Evolutionary conservation across 768 basidiomycete species (phyloP).

Genomic region (Leccinum pellstonianum): DNA sequence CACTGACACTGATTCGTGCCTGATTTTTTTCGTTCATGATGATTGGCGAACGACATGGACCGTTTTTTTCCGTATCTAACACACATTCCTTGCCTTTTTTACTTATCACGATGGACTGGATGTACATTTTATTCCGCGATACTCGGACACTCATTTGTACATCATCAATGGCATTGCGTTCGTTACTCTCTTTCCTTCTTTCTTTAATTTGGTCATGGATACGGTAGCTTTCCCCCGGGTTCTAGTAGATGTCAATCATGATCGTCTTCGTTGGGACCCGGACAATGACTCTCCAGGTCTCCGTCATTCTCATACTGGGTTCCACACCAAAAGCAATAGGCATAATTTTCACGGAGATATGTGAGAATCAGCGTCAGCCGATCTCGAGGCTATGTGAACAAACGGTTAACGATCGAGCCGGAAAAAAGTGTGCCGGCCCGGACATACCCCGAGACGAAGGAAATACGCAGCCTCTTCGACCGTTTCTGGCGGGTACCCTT

Average conservation of each 20-base stretch:
- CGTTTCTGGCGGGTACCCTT: conserved; percentile 49
- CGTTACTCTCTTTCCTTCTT: conserved; percentile 5
- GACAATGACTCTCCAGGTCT: conserved; percentile 66
- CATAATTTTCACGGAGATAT: conserved; percentile 69
- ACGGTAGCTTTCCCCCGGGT: neutral
- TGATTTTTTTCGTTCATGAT: neutral
- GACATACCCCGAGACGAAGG: conserved; percentile 59
- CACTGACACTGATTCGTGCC: conserved; percentile 14
- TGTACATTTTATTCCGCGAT: conserved; percentile 18
- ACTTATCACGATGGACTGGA: conserved; percentile 15
- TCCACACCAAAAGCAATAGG: conserved; percentile 91
- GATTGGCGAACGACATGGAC: neutral
- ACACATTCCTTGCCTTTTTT: conserved; percentile 17
- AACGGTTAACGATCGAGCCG: conserved; percentile 13
- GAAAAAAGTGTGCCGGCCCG: conserved; percentile 6
- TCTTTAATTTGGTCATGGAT: neutral
- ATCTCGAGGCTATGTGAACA: conserved; percentile 58
- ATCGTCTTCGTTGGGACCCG: conserved; percentile 72
- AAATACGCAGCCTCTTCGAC: conserved; percentile 69
- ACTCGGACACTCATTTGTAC: conserved; percentile 32
- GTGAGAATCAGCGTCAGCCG: conserved; percentile 64
- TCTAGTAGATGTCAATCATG: conserved; percentile 57
- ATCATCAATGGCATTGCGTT: conserved; percentile 27
- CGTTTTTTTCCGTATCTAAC: neutral
- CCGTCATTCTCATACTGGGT: conserved; percentile 61